Evolutionary conservation across 306 rosid genomes (phyloP).

Genomic region (Prinsepia uniflora): DNA sequence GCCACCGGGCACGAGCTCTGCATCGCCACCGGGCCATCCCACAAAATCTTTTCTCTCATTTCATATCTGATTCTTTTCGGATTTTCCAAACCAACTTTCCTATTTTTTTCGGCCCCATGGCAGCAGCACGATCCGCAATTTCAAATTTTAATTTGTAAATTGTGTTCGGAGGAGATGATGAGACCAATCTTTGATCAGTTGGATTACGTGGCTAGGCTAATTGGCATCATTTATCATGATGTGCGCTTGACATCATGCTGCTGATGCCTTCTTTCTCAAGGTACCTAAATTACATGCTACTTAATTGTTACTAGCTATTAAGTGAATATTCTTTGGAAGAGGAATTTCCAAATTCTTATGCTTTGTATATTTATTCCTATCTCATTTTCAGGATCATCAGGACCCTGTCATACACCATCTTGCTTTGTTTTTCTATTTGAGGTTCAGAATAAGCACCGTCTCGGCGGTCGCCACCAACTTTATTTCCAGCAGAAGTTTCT

Average conservation of each 20-base stretch:
- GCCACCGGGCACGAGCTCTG: conserved; percentile 33
- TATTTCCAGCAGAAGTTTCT: conserved; percentile 17
- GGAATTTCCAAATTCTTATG: conserved; percentile 4
- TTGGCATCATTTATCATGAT: conserved; percentile 6
- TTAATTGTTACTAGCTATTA: no score
- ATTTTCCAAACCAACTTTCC: conserved; percentile 1
- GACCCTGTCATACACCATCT: background rate
- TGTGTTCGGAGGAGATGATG: conserved; percentile 12
- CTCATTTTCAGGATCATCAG: conserved; percentile 6
- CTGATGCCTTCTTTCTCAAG: conserved; percentile 12
- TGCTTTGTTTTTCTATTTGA: conserved; percentile 9
- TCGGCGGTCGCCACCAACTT: background rate
- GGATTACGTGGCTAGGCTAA: conserved; percentile 1
- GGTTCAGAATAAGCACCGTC: conserved; percentile 21
- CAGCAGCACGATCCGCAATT: background rate
- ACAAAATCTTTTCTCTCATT: conserved; percentile 33
- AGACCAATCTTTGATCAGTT: background rate
- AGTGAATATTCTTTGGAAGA: conserved; percentile 9
- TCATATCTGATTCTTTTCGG: background rate
- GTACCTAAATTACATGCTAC: background rate
- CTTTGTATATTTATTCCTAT: conserved; percentile 5
- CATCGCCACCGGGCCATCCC: conserved; percentile 24
- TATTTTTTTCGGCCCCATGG: background rate
- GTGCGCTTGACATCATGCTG: conserved; percentile 11
- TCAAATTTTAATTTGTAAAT: background rate